A percentile compares a stretch with the other conserved stretches of the same genome.
phyloP scores from a whole-genome alignment of 2,329 filamentous ascomycete species.

The Trichophyton mentagrophytes region DNA sequence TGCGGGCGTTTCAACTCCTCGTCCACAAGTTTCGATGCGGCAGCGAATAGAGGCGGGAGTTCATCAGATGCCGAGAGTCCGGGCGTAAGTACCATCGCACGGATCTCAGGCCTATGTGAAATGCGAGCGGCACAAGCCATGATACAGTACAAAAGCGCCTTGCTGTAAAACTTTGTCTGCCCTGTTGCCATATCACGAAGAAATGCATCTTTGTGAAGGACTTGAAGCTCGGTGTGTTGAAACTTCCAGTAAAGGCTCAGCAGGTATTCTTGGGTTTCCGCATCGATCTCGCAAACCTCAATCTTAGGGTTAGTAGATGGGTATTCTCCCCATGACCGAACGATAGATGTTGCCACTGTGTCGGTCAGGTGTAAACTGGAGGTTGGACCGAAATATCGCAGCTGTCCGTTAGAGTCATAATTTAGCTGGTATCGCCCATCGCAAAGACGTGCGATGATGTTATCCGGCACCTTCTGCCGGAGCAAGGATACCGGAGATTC shows the following conservation, averaged over 20 bases:
- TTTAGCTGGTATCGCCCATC: constrained; percentile 8
- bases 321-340: constrained; percentile 5
- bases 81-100: constrained; percentile 9
- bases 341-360: constrained; percentile 1
- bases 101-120: constrained; percentile 9
- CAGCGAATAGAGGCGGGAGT: constrained; percentile 10
- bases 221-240: constrained; percentile 9
- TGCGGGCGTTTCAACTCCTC: constrained; percentile 12
- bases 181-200: constrained; percentile 7
- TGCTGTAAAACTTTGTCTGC: constrained; percentile 10
- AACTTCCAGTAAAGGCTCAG: constrained; percentile 9
- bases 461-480: not conserved
- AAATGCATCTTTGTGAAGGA: constrained; percentile 7
- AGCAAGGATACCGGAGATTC: constrained; percentile 3
- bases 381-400: constrained; percentile 7
- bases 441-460: constrained; percentile 6
- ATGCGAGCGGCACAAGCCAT: constrained; percentile 12
- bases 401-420: not conserved
- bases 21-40: constrained; percentile 7
- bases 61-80: constrained; percentile 4
- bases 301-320: not conserved
- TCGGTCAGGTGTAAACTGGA: constrained; percentile 8
- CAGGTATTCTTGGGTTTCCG: constrained; percentile 7
- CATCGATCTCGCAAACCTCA: constrained; percentile 5
- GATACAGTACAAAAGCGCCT: constrained; percentile 12